Evolutionary conservation across 106 monocot genomes (phyloP).

Genomic region (Allium cepa): DNA sequence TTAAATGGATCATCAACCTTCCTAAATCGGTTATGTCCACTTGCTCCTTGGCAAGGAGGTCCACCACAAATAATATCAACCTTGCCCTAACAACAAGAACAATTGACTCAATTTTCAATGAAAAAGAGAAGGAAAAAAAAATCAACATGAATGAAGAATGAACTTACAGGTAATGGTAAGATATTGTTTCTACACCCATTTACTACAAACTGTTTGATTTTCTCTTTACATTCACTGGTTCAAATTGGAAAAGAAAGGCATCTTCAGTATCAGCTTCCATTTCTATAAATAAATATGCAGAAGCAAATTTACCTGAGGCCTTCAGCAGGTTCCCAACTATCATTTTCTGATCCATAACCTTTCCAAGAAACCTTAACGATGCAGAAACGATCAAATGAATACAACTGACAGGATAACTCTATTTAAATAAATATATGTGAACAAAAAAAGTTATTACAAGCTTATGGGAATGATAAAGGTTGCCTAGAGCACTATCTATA

Average conservation of each 20-base stretch:
- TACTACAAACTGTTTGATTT: constrained; percentile 39
- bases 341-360: constrained; percentile 49
- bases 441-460: not conserved
- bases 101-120: not conserved
- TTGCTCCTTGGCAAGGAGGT: constrained; percentile 92
- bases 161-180: constrained; percentile 51
- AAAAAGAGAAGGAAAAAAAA: not conserved
- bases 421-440: too few species aligned
- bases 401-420: too few species aligned
- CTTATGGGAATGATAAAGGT: not conserved
- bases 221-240: constrained; percentile 39
- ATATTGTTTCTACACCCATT: constrained; percentile 25
- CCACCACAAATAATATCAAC: constrained; percentile 95
- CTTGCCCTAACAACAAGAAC: constrained; percentile 28
- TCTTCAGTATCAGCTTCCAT: not conserved
- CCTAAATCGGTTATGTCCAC: constrained; percentile 85
- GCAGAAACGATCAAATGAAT: not conserved
- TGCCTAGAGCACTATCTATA: not conserved
- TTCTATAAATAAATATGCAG: not conserved
- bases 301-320: constrained; percentile 29
- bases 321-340: constrained; percentile 58
- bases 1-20: constrained; percentile 40
- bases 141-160: not conserved
- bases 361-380: constrained; percentile 51
- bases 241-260: not conserved